Evolutionary conservation across 1,284 basidiomycete genomes (phyloP).

Genomic region (Leccinum huronense): DNA sequence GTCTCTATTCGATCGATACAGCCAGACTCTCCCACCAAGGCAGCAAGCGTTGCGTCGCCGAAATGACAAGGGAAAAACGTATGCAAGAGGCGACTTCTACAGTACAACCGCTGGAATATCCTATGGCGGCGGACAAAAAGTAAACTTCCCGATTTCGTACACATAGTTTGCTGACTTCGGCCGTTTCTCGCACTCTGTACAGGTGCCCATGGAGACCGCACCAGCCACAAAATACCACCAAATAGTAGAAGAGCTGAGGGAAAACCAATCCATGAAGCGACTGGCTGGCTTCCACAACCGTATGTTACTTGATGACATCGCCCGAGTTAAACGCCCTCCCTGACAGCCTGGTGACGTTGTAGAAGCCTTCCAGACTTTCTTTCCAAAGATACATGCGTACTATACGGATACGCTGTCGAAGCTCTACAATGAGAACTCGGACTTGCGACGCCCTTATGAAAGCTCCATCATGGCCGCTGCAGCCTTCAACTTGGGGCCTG

Average conservation of each 20-base stretch:
- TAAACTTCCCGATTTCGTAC: neutral
- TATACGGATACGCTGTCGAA: neutral
- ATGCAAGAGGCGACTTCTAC: neutral
- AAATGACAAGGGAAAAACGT: too few relatives aligned
- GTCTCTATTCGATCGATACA: neutral
- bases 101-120: neutral
- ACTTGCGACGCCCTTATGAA: neutral
- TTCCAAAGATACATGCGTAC: constrained; percentile 7
- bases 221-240: neutral
- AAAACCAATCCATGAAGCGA: neutral
- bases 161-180: too few relatives aligned
- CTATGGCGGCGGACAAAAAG: neutral
- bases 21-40: neutral
- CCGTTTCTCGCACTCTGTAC: neutral
- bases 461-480: constrained; percentile 10
- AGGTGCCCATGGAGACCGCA: neutral
- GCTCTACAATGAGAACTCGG: accelerated
- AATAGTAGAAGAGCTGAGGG: neutral
- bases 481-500: constrained; percentile 12
- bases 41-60: too few relatives aligned
- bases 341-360: neutral
- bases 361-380: constrained; percentile 7
- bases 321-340: neutral
- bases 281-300: constrained; percentile 14
- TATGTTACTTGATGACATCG: neutral